Conservation (phyloP, 148 eudicot genomes). For the Nyssa sinensis region DNA sequence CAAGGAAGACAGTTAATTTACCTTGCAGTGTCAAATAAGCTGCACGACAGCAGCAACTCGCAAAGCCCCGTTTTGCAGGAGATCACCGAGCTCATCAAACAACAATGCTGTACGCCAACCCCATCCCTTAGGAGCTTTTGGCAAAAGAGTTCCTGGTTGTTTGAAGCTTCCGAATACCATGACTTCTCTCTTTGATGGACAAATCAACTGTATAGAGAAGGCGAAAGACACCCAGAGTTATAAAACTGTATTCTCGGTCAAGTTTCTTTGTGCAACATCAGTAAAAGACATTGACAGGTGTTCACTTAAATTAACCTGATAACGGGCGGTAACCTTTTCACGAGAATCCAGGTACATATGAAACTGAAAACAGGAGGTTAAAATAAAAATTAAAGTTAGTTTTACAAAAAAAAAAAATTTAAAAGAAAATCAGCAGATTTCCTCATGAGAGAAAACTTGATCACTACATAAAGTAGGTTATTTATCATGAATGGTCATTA, state of each 20-base stretch:
- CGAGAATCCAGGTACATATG: conserved; percentile 89
- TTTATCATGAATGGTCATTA: conserved; percentile 1
- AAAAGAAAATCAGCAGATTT: too few relatives aligned
- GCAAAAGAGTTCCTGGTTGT: conserved; percentile 91
- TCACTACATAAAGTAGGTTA: background rate
- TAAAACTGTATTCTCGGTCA: background rate
- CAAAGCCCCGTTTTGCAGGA: conserved; percentile 83
- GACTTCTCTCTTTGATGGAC: conserved; percentile 97
- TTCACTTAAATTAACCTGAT: conserved; percentile 55
- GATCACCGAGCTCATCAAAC: conserved; percentile 89
- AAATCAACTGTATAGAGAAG: conserved; percentile 56
- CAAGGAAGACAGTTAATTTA: background rate
- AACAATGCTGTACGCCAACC: conserved; percentile 97
- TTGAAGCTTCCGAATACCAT: conserved; percentile 96
- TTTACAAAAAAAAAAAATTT: too few relatives aligned
- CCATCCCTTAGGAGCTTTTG: conserved; percentile 99
- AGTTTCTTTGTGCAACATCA: background rate
- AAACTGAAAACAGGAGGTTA: conserved; percentile 49
- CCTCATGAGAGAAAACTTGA: background rate
- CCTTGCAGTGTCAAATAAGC: conserved; percentile 56
- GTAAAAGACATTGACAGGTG: background rate
- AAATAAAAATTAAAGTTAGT: too few relatives aligned
- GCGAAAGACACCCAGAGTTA: background rate
- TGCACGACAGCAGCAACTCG: conserved; percentile 92
- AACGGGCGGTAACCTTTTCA: conserved; percentile 94